Base-by-base conservation (phyloP, 805 yeast genomes). In the Wickerhamomyces bisporus region DNA sequence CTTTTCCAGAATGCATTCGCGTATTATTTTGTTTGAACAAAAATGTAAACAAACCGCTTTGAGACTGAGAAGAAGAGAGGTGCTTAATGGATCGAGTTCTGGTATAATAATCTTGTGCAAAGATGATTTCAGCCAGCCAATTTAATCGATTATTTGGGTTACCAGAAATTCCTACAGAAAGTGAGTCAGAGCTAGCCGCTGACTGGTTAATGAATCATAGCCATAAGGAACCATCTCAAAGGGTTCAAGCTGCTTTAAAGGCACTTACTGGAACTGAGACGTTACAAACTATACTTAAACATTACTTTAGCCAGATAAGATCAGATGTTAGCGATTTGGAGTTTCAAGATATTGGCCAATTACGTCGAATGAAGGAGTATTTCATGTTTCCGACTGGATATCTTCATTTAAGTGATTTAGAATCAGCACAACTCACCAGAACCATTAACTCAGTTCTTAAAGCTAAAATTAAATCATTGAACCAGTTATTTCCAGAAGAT, bases 171-270 rank as follows among this genome's bases (percentile, higher is more conserved):
- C 48, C 52, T 5, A 32, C 42, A 2, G 56, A 48, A 8, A 42
- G 50, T 12, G 53, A 55, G 26, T 30, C 43, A 10, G 53, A 50
- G 14, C 31, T 48, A 8, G 49, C 46, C 5, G 29, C 50, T 1
- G 15, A 45, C 27, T 55, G 60, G 60, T 41, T 55, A 3, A 32
- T 49, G 14, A 42, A 45, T 29, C 57, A 52, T 31, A 34, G 21
- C 8, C 50, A 45, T 27, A 42, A 42, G 23, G 53, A 49, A 13
- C 60, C 60, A 4, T 34, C 50, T 5, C 52, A 43, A 25, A 35
- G 60, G 14, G 44, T 48, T 2, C 38, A 36, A 29, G 37, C 45
- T 1, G 56, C 58, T 6, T 21, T 55, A 7, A 55, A 47, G 34
- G 24, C 39, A 4, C 20, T 49, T 6, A 26, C 39, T 3, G 38